Evolutionary conservation across 2,329 filamentous ascomycete species (phyloP), one percentile per base, ranked within the genome.

Genomic region (Ophiognomonia clavigignenti-juglandacearum): DNA sequence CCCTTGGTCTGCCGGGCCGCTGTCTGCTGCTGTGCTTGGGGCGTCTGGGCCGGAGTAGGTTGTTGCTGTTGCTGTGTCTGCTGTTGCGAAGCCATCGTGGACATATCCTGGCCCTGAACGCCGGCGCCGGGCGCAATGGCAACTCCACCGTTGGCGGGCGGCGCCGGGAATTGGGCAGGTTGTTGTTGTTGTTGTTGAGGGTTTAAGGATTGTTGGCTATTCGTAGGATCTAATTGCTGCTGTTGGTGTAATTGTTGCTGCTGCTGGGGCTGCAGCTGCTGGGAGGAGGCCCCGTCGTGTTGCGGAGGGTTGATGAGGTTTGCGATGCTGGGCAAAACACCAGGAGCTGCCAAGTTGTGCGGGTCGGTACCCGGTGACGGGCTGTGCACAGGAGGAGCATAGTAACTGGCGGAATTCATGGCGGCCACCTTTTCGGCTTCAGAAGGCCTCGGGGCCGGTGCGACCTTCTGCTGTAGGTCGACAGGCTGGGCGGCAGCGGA

Each of bases 1-100:
- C 93, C 93, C 75, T 96, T 96, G 54, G 92, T 96, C 63, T 88
- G 82, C 59, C 91, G 73, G 42, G 69, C 62, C 55, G 73, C 68
- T 43, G 62, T 19, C 19, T 43, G 38, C 42, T 43, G 42, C 24
- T 59, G 55, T 26, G 56, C 35, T 43, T 59, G 56, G 24, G 60
- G 59, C 19, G 56, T 54, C 47, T 54, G 56, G 39, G 47, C 45
- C 31, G 57, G 53, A 47, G 53, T 55, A 26, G 61, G 61, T 26
- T 64, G 63, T 38, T 61, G 64, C 53, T n/a, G n/a, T n/a, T n/a
- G n/a, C n/a, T n/a, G n/a, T n/a, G n/a, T n/a, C n/a, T n/a, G n/a
- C n/a, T n/a, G n/a, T n/a, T n/a, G n/a, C n/a, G n/a, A n/a, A n/a
- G 65, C 62, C 60, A 57, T 73, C 65, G 48, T 68, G 64, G 51